Evolutionary conservation across 805 yeast species (phyloP), one percentile per base, ranked within the genome.

Genomic region (Babjeviella inositovora): DNA sequence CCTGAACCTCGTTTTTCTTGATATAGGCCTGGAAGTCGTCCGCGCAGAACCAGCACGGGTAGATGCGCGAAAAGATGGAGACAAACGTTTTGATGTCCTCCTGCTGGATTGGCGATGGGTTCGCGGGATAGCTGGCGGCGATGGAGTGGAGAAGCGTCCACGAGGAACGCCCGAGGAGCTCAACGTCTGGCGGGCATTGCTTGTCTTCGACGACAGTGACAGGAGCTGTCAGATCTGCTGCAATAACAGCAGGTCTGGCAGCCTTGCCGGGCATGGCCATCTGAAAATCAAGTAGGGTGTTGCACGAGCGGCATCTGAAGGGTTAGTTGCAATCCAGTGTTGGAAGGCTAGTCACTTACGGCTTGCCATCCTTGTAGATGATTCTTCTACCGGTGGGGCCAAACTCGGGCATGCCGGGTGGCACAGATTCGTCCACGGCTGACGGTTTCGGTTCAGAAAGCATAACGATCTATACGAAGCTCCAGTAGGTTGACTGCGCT

Each of bases 21-120:
- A 81, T 54, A 44, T 76, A 82, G 15, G 47, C 44, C 25, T 67
- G 59, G 47, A 90, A 82, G 41, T 87, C 97, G 17, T 64, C 63
- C 0, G 93, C 95, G 52, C 97, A 87, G 53, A 69, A 71, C 77
- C 85, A 74, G 46, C 98, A 87, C 3, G 98, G 98, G 40, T 87
- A 90, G 15, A 87, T 56, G 29, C 69, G 67, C 4, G 90, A 70
- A 38, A 90, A 81, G 3, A 79, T 50, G 4, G 50, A 50, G 23
- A 90, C 41, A 33, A 90, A 85, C 23, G 66, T 62, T 22, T 49
- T 53, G 71, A 87, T 65, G 30, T 82, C 93, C 4, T 44, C 34
- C 47, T 85, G 85, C 34, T 84, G 70, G 13, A 50, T 48, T 3
- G 37, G 37, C 4, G 63, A 39, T 2, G 98, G 92, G 0, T 36